Percentiles rank a stretch among this genome's conserved stretches.
phyloP scores from a whole-genome alignment of 208 protist species.

The Leishmania mexicana region DNA sequence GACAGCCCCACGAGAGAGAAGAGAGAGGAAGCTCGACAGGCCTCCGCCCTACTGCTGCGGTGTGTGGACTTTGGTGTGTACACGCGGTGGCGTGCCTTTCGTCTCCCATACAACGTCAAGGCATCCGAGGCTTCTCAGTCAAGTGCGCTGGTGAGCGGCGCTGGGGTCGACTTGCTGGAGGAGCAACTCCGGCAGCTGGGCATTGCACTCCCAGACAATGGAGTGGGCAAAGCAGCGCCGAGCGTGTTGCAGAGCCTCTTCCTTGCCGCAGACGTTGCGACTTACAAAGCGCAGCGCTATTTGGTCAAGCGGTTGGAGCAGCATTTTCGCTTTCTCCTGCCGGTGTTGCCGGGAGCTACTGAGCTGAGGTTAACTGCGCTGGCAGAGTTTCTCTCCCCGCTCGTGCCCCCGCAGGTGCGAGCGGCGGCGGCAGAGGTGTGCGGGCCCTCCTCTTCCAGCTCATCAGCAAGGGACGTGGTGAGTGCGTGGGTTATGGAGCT shows the following conservation, averaged over 20 bases:
- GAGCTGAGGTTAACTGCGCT: slow-evolving; percentile 36
- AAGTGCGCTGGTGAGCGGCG: slow-evolving; percentile 34
- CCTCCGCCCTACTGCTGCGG: slow-evolving; percentile 24
- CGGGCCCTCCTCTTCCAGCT: neutral
- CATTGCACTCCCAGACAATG: slow-evolving; percentile 32
- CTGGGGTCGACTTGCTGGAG: slow-evolving; percentile 53
- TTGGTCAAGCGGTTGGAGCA: slow-evolving; percentile 49
- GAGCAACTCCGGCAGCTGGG: slow-evolving; percentile 37
- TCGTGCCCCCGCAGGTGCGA: slow-evolving; percentile 19
- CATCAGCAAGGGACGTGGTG: slow-evolving; percentile 11
- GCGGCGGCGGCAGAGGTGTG: slow-evolving; percentile 2
- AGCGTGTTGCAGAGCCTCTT: slow-evolving; percentile 26
- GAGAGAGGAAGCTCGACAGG: neutral
- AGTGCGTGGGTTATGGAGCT: slow-evolving; percentile 43
- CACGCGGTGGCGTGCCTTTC: slow-evolving; percentile 83
- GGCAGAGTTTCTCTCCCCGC: slow-evolving; percentile 34
- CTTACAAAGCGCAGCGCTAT: slow-evolving; percentile 31
- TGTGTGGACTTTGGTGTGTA: slow-evolving; percentile 90
- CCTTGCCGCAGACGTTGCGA: slow-evolving; percentile 20
- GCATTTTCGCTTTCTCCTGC: slow-evolving; percentile 67
- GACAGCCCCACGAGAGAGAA: neutral
- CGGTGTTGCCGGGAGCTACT: slow-evolving; percentile 61
- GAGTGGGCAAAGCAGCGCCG: slow-evolving; percentile 26
- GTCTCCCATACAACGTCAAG: slow-evolving; percentile 89
- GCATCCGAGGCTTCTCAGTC: slow-evolving; percentile 22